These are phyloP conservation scores for Trametes villosa DNA, from an alignment of 768 basidiomycete genomes.

Conservation along the genomic window DNA sequence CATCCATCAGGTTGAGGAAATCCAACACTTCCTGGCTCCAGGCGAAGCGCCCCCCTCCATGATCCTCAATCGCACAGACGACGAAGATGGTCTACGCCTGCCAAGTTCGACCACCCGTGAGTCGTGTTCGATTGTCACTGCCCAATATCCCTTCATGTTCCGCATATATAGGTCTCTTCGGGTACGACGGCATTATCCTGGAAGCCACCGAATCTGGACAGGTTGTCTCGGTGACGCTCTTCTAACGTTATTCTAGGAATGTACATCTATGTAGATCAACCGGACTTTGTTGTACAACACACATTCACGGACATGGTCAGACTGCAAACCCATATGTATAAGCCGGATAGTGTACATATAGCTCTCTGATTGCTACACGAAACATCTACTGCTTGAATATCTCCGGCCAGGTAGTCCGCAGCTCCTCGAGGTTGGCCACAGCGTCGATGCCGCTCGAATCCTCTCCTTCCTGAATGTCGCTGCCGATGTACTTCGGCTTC, in stretches of 20 bases:
- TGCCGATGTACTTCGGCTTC: constrained; percentile 48
- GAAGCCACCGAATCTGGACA: constrained; percentile 82
- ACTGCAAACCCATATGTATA: background rate
- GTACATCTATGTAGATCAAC: background rate
- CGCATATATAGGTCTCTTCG: constrained; percentile 58
- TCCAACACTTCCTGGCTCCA: constrained; percentile 76
- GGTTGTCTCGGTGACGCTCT: constrained; percentile 72
- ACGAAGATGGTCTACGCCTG: constrained; percentile 70
- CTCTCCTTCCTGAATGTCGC: constrained; percentile 41
- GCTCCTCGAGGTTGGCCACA: constrained; percentile 63
- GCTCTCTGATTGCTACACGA: background rate
- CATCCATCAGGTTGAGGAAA: constrained; percentile 65
- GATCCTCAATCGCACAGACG: constrained; percentile 79
- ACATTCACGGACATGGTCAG: background rate
- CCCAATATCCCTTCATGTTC: constrained; percentile 13
- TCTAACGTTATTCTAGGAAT: constrained; percentile 32
- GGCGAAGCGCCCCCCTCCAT: constrained; percentile 78
- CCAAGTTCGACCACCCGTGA: constrained; percentile 71
- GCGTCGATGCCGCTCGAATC: constrained; percentile 52
- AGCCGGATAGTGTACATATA: too few relatives aligned
- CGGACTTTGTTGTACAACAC: background rate
- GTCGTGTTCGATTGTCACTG: constrained; percentile 31
- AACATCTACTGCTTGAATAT: constrained; percentile 55
- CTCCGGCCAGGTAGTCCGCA: constrained; percentile 75
- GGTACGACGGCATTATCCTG: constrained; percentile 81